Base-by-base conservation (phyloP, 1,139 yeast species). In the Arxiozyma heterogenica region DNA sequence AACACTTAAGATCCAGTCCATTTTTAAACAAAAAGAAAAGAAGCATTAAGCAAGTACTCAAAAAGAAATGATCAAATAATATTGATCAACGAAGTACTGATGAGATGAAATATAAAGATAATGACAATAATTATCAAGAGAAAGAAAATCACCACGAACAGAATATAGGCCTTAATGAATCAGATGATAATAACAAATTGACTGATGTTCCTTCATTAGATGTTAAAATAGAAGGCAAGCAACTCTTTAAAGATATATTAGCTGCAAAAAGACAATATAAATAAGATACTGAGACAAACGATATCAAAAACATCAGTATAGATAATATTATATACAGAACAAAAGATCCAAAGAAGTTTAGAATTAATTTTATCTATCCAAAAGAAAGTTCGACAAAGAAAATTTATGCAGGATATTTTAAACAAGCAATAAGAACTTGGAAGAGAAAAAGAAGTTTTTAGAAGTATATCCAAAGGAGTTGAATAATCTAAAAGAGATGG, bases 401-500 rank as follows among this genome's bases (percentile, higher is more conserved):
- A 21, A 46, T 44, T 41, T 15, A 41, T 23, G 12, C 49, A 17
- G 15, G 27, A 3, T 45, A 23, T 20, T 51, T 45, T 17, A 51
- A 51, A 23, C 39, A 52, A 11, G 52, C 54, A 1, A 49, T 52
- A n/a, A 49, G 21, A 42, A 52, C 17, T n/a, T 22, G 17, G 34
- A 17, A 17, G 43, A 44, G 20, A 44, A 46, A 22, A 27, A 30
- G 7, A 49, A 49, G 20, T 50, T 18, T 34, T 39, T 44, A 11
- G 46, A 49, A 41, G 54, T 50, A 5, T 52, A 52, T 15, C 41
- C 49, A 18, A 52, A 38, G n/a, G 51, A 49, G 41, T 21, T 49
- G 25, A 20, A 52, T 9, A 52, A 49, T 27, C 17, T 52, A 15
- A 49, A 44, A 17, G 15, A 44, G 18, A 49, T 27, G 49, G 44